Base-by-base conservation (phyloP, 2,329 filamentous ascomycete genomes). In the Metarhizium humberi region DNA sequence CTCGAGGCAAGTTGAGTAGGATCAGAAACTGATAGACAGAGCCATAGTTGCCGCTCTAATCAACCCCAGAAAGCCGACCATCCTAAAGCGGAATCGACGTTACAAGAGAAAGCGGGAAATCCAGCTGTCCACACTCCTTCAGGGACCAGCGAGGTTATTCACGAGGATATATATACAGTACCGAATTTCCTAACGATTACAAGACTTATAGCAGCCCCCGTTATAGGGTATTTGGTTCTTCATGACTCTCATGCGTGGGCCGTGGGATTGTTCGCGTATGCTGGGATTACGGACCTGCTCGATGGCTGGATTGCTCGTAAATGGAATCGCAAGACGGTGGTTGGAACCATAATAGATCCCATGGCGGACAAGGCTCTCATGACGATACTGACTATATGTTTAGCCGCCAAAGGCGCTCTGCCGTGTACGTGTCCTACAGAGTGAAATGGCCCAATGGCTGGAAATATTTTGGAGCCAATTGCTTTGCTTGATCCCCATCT, bases 351-450 rank as follows among this genome's bases (percentile, higher is more conserved):
- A 34, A 90, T 99, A 59, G 92, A 96, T 66, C 94, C 94, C 6
- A 94, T 96, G 88, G 94, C 94, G 3, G 94, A 99, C 72, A 99
- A 99, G 75, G 81, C 84, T 8, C 80, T 99, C 60, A 97, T 99
- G 94, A 96, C 92, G 0, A 84, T 96, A 56, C 73, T 95, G 63
- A 95, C 92, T 0, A 85, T 92, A 13, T 91, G 88, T 60, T 74
- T 97, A 48, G 91, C 92, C 4, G 78, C 87, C 59, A 91, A 96
- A 63, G 91, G 90, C 3, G 81, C 84, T 14, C 77, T 99, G 52
- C 91, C 92, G 56, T 75, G 88, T 91, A 75, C 62, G 82, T 74
- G 49, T 30, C 55, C 14, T 49, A 18, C 16, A 34, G 8, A 25
- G 29, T 38, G 38, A 51, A 14, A 16, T n/a, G 51, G 32, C 29